Conservation (phyloP, 768 basidiomycete genomes). For the Rhodotorula diobovata region DNA sequence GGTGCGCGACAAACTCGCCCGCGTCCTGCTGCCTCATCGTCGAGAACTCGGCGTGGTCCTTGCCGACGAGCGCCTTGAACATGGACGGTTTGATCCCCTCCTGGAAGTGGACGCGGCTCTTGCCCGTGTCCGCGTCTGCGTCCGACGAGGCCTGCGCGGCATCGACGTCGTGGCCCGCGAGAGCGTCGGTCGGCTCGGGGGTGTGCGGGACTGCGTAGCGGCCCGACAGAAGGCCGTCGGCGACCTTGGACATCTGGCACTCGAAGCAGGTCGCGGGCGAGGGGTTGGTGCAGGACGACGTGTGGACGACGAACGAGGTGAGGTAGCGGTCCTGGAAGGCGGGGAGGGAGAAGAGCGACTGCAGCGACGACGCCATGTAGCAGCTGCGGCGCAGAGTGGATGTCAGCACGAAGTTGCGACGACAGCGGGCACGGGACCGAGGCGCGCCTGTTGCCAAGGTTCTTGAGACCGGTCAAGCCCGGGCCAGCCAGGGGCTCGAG, state of each 20-base stretch:
- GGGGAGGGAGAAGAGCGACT: slow-evolving; percentile 75
- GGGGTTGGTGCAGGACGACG: slow-evolving; percentile 58
- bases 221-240: slow-evolving; percentile 86
- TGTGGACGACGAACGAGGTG: slow-evolving; percentile 55
- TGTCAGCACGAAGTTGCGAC: not conserved
- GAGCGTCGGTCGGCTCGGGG: slow-evolving; percentile 11
- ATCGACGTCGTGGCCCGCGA: slow-evolving; percentile 32
- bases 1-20: slow-evolving; percentile 84
- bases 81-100: slow-evolving; percentile 72
- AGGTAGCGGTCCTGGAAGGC: slow-evolving; percentile 71
- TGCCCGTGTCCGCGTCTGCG: not conserved
- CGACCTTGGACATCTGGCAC: slow-evolving; percentile 88
- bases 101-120: slow-evolving; percentile 63
- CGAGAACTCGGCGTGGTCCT: slow-evolving; percentile 85
- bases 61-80: slow-evolving; percentile 86
- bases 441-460: slow-evolving; percentile 79
- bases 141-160: not conserved
- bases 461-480: slow-evolving; percentile 79
- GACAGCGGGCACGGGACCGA: not conserved
- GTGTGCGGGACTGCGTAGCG: slow-evolving; percentile 68
- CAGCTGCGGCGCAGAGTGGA: slow-evolving; percentile 56
- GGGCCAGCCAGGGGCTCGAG: slow-evolving; percentile 83
- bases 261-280: slow-evolving; percentile 83
- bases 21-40: slow-evolving; percentile 98
- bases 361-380: slow-evolving; percentile 93